A percentile compares a stretch with the other conserved stretches of the same genome.
These are phyloP conservation scores for Canavalia ensiformis DNA, from an alignment of 306 rosid species.

Conservation along the genomic window DNA sequence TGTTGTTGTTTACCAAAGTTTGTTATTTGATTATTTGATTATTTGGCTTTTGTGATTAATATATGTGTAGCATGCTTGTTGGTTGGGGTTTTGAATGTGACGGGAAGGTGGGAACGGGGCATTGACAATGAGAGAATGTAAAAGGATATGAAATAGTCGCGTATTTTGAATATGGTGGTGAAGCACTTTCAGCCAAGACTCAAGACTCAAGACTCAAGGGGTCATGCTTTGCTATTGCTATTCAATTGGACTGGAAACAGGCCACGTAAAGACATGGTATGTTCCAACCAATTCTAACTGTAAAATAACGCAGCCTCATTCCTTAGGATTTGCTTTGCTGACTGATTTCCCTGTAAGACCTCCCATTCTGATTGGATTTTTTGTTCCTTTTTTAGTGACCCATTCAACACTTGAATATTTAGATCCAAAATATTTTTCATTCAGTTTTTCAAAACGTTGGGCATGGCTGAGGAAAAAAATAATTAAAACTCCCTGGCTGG, in stretches of 20 bases:
- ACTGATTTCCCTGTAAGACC: neutral
- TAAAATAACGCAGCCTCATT: constrained; percentile 2
- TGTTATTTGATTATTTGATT: constrained; percentile 16
- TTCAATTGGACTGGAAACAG: constrained; percentile 30
- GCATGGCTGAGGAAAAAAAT: neutral
- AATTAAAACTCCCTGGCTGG: neutral
- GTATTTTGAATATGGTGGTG: constrained; percentile 16
- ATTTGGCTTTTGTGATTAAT: constrained; percentile 21
- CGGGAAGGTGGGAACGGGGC: constrained; percentile 35
- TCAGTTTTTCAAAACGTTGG: constrained; percentile 11
- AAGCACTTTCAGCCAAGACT: constrained; percentile 20
- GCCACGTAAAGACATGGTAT: neutral
- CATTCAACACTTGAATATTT: constrained; percentile 2
- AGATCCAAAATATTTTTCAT: neutral
- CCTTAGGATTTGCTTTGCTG: neutral
- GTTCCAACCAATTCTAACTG: constrained; percentile 1
- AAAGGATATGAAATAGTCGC: constrained; percentile 34
- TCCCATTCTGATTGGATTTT: neutral
- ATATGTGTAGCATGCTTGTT: constrained; percentile 32
- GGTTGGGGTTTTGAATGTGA: constrained; percentile 50
- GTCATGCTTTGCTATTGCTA: neutral
- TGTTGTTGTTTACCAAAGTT: neutral
- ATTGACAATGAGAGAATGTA: constrained; percentile 37
- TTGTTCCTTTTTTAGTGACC: neutral
- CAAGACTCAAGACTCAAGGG: neutral